Evolutionary conservation across 1,284 basidiomycete species (phyloP), one percentile per base, ranked within the genome.

Genomic region (Testicularia cyperi): DNA sequence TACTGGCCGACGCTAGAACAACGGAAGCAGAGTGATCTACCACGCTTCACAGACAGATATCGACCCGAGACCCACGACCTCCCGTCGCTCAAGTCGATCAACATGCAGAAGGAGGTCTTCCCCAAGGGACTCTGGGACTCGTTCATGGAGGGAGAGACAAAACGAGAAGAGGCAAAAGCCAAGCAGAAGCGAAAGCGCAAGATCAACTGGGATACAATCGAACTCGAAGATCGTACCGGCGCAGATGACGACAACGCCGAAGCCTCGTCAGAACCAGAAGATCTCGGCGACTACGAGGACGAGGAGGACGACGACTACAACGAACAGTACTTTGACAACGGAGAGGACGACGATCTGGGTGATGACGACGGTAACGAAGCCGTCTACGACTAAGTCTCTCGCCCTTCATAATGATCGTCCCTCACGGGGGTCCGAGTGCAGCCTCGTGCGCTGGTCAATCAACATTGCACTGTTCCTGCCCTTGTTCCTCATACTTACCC

Each of bases 261-360:
- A 15, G 48, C 45, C 7, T 62, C 65, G n/a, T 58, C 61, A 20
- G 70, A 71, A 9, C 58, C 60, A n/a, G 73, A 72, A 24, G 65
- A 74, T 24, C 43, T 65, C 9, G 69, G 65, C 40, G 61, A 75
- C 27, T 72, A 75, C 44, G 73, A 75, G 44, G 71, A 75, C 44
- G 70, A 75, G 27, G 73, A 68, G 22, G 73, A 75, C 26, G 73
- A 75, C 48, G 73, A 73, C 37, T 75, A 75, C 38, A 70, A 54
- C 6, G 62, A 72, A 25, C 70, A 74, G 43, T 75, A 75, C 70
- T 75, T 75, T 37, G 72, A 75, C 49, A 75, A 75, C 25, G 72
- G 72, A 24, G 72, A 75, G 45, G 72, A 70, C 23, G 71, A 70
- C 28, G 72, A 68, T 8, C 45, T 54, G 7, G 66, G 61, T 9